Conservation (phyloP, 1,284 basidiomycete species). For the Apiotrichum sp. region DNA sequence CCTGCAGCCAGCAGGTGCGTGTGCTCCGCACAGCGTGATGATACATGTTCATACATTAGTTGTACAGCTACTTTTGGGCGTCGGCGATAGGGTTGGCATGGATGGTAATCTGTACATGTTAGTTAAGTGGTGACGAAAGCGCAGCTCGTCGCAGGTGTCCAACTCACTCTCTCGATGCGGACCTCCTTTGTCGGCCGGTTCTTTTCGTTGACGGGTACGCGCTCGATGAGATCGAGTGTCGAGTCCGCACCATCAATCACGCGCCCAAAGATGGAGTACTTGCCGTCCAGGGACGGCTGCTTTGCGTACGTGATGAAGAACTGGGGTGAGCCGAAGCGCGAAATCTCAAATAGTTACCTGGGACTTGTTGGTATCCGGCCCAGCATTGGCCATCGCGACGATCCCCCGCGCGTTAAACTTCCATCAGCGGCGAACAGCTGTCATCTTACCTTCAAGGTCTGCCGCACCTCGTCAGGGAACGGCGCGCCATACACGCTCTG, state of each 20-base stretch:
- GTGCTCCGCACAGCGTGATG: no score
- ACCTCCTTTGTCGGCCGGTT: slow-evolving; percentile 81
- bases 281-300: slow-evolving; percentile 83
- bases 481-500: slow-evolving; percentile 60
- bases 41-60: slow-evolving; percentile 2
- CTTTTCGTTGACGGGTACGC: slow-evolving; percentile 81
- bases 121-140: not conserved
- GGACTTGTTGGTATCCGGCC: slow-evolving; percentile 87
- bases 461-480: slow-evolving; percentile 81
- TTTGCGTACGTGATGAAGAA: slow-evolving; percentile 93
- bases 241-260: slow-evolving; percentile 92
- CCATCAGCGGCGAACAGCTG: slow-evolving; percentile 1
- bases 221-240: slow-evolving; percentile 83
- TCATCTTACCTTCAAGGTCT: slow-evolving; percentile 72
- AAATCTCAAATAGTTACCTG: slow-evolving; percentile 32
- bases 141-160: not conserved
- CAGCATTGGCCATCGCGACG: slow-evolving; percentile 95
- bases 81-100: slow-evolving; percentile 76
- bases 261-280: slow-evolving; percentile 89
- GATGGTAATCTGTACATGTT: slow-evolving; percentile 63
- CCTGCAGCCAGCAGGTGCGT: no score
- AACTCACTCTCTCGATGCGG: slow-evolving; percentile 50
- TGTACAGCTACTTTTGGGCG: slow-evolving; percentile 20
- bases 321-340: slow-evolving; percentile 38
- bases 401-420: slow-evolving; percentile 90